phyloP scores from a whole-genome alignment of 2,329 filamentous ascomycete genomes.

The Claviceps pazoutovae region DNA sequence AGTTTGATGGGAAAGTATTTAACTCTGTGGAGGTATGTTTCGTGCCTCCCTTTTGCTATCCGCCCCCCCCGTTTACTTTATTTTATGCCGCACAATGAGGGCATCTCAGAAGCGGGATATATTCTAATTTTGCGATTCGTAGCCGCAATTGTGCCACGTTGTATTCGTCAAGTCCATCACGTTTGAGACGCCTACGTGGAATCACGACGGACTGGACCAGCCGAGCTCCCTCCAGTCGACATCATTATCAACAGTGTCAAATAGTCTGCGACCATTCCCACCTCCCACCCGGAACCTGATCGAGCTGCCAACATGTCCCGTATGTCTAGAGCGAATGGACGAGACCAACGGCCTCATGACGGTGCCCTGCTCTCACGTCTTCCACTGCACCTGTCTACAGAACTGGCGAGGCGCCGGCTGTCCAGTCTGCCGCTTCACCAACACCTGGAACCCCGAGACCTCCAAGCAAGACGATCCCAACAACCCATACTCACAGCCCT shows the following conservation, averaged over 20 bases:
- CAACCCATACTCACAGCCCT: slow-evolving; percentile 39
- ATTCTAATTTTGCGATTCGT: slow-evolving; percentile 7
- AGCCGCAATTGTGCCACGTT: slow-evolving; percentile 85
- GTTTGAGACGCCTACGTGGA: slow-evolving; percentile 50
- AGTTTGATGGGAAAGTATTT: slow-evolving; percentile 88
- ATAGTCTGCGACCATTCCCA: slow-evolving; percentile 43
- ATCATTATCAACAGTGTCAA: slow-evolving; percentile 25
- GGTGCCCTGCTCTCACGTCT: slow-evolving; percentile 93
- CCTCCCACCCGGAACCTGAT: slow-evolving; percentile 68
- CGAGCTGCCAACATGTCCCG: slow-evolving; percentile 88
- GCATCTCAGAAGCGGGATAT: not conserved
- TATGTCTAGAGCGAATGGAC: slow-evolving; percentile 96
- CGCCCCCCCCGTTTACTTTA: not conserved
- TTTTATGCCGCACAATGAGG: not conserved
- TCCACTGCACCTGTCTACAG: slow-evolving; percentile 89
- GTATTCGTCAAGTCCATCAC: slow-evolving; percentile 89
- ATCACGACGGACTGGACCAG: slow-evolving; percentile 35
- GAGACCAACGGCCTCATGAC: slow-evolving; percentile 91
- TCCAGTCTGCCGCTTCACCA: slow-evolving; percentile 85
- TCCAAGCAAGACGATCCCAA: slow-evolving; percentile 25
- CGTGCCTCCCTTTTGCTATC: not conserved
- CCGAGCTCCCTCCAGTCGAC: slow-evolving; percentile 36
- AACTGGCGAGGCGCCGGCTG: slow-evolving; percentile 94
- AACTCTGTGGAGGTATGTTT: slow-evolving; percentile 66
- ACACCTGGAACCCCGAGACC: slow-evolving; percentile 20